A percentile compares a stretch with the other conserved stretches of the same genome.
Conservation (phyloP, 2,329 filamentous ascomycete genomes). For the Fusarium penzigii region DNA sequence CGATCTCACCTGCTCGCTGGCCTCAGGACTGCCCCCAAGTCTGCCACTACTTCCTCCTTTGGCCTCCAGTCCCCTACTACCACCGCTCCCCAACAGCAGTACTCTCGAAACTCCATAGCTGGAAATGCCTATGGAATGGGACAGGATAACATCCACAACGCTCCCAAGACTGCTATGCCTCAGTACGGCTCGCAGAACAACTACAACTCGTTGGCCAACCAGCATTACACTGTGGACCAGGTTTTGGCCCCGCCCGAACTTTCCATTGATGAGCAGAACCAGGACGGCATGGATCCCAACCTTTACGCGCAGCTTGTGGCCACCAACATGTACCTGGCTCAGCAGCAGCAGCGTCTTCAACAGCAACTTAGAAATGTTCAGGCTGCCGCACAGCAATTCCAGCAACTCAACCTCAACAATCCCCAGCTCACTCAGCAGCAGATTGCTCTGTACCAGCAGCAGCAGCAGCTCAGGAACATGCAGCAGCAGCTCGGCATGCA, state of each 20-base stretch:
- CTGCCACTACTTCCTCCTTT: slow-evolving; percentile 69
- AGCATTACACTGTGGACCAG: slow-evolving; percentile 80
- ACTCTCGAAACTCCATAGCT: slow-evolving; percentile 46
- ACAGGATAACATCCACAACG: slow-evolving; percentile 46
- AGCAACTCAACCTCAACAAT: slow-evolving; percentile 69
- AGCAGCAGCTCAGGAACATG: slow-evolving; percentile 43
- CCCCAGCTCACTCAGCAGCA: slow-evolving; percentile 49
- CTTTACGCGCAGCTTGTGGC: slow-evolving; percentile 87
- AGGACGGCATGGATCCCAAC: slow-evolving; percentile 79
- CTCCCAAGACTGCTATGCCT: slow-evolving; percentile 60
- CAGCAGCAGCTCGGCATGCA: slow-evolving; percentile 42
- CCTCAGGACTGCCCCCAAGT: slow-evolving; percentile 91
- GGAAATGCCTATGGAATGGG: slow-evolving; percentile 47
- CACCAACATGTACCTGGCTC: slow-evolving; percentile 88
- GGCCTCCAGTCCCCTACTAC: slow-evolving; percentile 63
- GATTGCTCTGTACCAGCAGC: slow-evolving; percentile 48
- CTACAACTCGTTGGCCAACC: slow-evolving; percentile 37
- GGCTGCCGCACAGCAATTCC: slow-evolving; percentile 79
- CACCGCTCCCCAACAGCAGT: slow-evolving; percentile 41
- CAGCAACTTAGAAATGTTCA: slow-evolving; percentile 88
- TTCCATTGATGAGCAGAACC: slow-evolving; percentile 67
- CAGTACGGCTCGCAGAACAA: slow-evolving; percentile 42
- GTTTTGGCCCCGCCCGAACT: slow-evolving; percentile 82
- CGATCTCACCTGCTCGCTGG: slow-evolving; percentile 93
- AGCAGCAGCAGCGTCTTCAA: slow-evolving; percentile 93